Evolutionary conservation across 371 early-diverging fungal genomes (phyloP).

Genomic region (Rhizopus delemar): DNA sequence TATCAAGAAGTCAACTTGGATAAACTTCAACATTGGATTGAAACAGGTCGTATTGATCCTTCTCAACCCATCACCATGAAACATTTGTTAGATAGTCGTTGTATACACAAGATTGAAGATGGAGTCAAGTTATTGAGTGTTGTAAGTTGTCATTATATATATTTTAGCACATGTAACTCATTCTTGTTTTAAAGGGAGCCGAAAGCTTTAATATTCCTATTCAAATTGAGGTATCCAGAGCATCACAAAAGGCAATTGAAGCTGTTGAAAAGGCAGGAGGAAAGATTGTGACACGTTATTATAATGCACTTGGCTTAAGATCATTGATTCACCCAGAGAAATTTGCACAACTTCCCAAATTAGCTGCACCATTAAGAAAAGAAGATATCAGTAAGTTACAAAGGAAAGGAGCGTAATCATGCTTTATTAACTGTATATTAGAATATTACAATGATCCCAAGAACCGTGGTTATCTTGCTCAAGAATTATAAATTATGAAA

Average conservation of each 20-base stretch:
- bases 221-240: constrained; percentile 85
- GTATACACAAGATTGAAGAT: constrained; percentile 79
- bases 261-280: constrained; percentile 87
- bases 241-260: constrained; percentile 79
- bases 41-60: constrained; percentile 82
- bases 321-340: constrained; percentile 82
- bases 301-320: constrained; percentile 74
- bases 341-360: constrained; percentile 56
- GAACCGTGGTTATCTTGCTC: constrained; percentile 72
- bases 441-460: constrained; percentile 63
- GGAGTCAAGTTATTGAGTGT: constrained; percentile 87
- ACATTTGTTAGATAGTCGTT: constrained; percentile 72
- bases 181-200: constrained; percentile 53
- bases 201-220: constrained; percentile 68
- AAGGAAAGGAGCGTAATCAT: not conserved
- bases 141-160: constrained; percentile 40
- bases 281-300: constrained; percentile 78
- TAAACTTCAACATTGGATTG: constrained; percentile 90
- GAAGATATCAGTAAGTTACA: constrained; percentile 56
- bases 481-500: constrained; percentile 16
- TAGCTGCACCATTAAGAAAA: constrained; percentile 46
- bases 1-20: constrained; percentile 83
- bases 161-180: not conserved
- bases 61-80: constrained; percentile 83
- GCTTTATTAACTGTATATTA: constrained; percentile 1